Conservation (phyloP, 1,284 basidiomycete genomes). For the Trichosporon faecale region DNA sequence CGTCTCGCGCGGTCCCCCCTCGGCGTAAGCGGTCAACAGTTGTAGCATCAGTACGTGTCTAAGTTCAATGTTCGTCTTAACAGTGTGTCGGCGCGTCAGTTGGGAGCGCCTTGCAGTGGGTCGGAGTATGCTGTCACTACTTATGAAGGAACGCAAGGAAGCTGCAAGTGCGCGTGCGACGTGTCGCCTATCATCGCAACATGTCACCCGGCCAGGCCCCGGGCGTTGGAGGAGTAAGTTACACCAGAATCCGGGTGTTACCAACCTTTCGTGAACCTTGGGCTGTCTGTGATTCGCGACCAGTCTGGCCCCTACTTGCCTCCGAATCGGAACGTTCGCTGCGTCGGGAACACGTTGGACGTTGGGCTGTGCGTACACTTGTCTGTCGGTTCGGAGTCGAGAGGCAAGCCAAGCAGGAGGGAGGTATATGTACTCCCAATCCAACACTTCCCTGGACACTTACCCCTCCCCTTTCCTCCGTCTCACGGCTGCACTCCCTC, state of each 20-base stretch:
- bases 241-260: not conserved
- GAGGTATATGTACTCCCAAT: not conserved
- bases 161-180: not conserved
- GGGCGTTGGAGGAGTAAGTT: not conserved
- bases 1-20: conserved; percentile 41
- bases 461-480: no score
- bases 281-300: not conserved
- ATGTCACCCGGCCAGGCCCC: not conserved
- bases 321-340: not conserved
- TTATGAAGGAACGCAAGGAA: not conserved
- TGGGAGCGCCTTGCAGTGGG: not conserved
- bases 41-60: not conserved
- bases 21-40: not conserved
- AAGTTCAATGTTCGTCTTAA: not conserved
- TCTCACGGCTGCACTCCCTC: no score
- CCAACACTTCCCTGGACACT: no score
- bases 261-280: not conserved
- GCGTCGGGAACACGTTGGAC: no score
- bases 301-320: not conserved
- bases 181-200: not conserved
- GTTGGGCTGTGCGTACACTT: no score
- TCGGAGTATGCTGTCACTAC: not conserved
- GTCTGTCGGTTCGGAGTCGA: not conserved
- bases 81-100: not conserved
- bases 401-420: not conserved